Conservation (phyloP, 2,329 filamentous ascomycete species). For the Arthrinium phaeospermum region DNA sequence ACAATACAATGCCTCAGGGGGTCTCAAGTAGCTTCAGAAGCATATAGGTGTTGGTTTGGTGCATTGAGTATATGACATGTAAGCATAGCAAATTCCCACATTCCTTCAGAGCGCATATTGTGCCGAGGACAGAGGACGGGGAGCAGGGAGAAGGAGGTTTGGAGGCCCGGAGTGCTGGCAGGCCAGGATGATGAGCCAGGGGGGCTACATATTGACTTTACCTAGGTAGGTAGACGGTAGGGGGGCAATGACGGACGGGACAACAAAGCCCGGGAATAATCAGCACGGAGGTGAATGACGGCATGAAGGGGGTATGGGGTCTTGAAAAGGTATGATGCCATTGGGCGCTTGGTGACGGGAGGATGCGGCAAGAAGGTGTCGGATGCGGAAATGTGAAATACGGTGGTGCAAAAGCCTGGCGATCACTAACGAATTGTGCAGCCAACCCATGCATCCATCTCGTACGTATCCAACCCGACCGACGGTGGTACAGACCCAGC, state of each 20-base stretch:
- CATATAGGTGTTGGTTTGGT: background rate
- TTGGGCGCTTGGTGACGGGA: background rate
- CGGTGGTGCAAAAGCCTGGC: background rate
- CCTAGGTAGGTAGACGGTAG: background rate
- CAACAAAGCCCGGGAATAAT: background rate
- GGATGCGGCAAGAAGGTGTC: background rate
- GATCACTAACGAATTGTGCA: background rate
- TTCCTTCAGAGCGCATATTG: background rate
- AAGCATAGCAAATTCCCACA: background rate
- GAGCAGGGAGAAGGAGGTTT: background rate
- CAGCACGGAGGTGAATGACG: background rate
- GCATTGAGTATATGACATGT: background rate
- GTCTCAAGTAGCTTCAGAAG: background rate
- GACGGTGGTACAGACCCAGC: background rate
- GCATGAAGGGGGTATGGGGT: conserved; percentile 6
- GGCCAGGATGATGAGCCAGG: background rate
- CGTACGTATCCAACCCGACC: background rate
- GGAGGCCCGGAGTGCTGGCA: background rate
- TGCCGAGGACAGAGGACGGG: too few relatives aligned
- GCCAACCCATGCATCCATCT: background rate
- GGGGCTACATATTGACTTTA: background rate
- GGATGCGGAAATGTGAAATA: background rate
- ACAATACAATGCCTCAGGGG: background rate
- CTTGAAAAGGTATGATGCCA: background rate
- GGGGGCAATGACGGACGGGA: background rate